These are phyloP conservation scores for Pistacia vera DNA, from an alignment of 345 rosid genomes.

Conservation along the genomic window DNA sequence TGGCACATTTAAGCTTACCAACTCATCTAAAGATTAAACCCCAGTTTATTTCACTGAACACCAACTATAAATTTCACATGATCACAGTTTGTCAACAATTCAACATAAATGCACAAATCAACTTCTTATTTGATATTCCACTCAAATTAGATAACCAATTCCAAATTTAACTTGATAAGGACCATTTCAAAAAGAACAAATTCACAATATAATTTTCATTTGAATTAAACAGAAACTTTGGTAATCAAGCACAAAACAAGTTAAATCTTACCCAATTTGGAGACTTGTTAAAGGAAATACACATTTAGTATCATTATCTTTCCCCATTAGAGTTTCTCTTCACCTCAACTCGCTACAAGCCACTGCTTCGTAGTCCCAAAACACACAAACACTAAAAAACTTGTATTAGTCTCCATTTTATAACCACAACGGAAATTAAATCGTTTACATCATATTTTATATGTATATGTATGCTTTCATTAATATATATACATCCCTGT, in stretches of 20 bases:
- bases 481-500: neutral
- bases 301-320: constrained; percentile 40
- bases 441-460: constrained; percentile 5
- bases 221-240: no score
- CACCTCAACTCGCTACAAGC: constrained; percentile 23
- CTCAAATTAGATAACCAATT: neutral
- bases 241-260: neutral
- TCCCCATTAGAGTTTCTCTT: constrained; percentile 50
- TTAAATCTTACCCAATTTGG: constrained; percentile 69
- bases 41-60: neutral
- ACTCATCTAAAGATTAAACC: neutral
- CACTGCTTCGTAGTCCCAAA: constrained; percentile 35
- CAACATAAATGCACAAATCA: neutral
- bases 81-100: no score
- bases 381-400: constrained; percentile 4
- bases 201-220: neutral
- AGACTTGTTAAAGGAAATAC: constrained; percentile 80
- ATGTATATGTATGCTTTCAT: neutral
- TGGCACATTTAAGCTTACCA: neutral
- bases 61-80: neutral
- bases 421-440: constrained; percentile 4
- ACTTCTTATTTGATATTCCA: neutral
- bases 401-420: neutral
- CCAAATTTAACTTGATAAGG: no score
- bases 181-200: neutral